phyloP scores from a whole-genome alignment of 2,329 filamentous ascomycete species.

The Pseudogymnoascus sp. region DNA sequence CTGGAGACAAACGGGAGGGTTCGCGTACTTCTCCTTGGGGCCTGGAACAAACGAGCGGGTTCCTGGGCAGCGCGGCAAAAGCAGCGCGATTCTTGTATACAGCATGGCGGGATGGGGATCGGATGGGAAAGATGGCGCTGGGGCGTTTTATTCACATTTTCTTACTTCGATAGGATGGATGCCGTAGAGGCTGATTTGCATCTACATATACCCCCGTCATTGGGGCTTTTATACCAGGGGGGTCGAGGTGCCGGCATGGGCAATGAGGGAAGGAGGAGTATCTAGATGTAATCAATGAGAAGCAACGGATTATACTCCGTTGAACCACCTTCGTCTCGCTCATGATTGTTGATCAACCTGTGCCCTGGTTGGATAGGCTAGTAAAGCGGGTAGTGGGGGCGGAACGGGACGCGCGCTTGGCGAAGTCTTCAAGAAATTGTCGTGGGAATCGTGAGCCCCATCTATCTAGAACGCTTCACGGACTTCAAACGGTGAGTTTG shows the following conservation, averaged over 20 bases:
- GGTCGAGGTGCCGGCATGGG: background rate
- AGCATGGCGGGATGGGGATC: background rate
- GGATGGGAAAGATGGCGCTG: background rate
- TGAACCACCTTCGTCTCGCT: background rate
- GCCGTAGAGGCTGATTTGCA: background rate
- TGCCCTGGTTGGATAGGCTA: background rate
- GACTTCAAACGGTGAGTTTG: background rate
- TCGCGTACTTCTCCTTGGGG: slow-evolving; percentile 2
- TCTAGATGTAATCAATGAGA: slow-evolving; percentile 4
- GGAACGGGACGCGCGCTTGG: background rate
- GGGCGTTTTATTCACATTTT: background rate
- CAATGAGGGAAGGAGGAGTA: background rate
- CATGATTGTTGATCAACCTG: background rate
- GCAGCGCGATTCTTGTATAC: background rate
- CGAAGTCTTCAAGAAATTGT: background rate
- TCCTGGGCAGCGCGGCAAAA: background rate
- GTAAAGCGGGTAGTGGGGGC: background rate
- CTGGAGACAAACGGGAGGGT: background rate
- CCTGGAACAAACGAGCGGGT: background rate
- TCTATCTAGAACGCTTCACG: background rate
- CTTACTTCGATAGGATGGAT: background rate
- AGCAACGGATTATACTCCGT: background rate
- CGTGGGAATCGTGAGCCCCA: background rate
- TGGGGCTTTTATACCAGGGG: background rate
- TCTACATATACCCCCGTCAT: background rate